Conservation (phyloP, 163 green algal genomes). For the Scenedesmus sp. region DNA sequence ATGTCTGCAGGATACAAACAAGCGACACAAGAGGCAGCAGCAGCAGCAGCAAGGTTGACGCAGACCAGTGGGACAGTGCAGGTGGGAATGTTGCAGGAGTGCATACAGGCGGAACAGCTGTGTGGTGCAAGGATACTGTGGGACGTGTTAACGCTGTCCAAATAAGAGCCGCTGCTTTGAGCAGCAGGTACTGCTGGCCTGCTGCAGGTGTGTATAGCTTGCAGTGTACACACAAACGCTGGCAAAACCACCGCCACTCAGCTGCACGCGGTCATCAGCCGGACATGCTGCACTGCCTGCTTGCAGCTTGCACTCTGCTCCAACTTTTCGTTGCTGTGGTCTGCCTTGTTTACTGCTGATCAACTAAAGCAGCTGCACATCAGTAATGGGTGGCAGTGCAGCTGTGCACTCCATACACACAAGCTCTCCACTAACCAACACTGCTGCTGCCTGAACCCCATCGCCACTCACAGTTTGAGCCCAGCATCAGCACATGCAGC, state of each 20-base stretch:
- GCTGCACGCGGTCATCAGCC: background rate
- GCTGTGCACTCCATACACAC: no score
- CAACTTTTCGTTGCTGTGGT: no score
- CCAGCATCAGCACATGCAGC: slow-evolving; percentile 36
- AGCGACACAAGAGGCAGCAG: background rate
- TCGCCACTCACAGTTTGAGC: slow-evolving; percentile 43
- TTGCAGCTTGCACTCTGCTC: background rate
- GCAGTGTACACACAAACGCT: background rate
- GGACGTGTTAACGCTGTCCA: no score
- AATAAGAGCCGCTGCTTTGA: no score
- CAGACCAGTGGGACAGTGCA: background rate
- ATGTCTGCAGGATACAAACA: slow-evolving; percentile 8
- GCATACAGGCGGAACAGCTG: background rate
- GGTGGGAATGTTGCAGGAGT: background rate
- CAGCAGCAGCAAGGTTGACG: background rate
- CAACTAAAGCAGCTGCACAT: no score
- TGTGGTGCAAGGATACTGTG: no score
- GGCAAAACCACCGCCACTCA: no score
- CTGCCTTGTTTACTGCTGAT: no score
- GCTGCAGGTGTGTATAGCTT: background rate
- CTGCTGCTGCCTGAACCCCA: background rate
- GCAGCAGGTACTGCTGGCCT: background rate
- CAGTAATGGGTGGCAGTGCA: no score
- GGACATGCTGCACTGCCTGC: background rate
- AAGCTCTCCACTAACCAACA: background rate